These are phyloP conservation scores for Juncus effusus DNA, from an alignment of 176 grass and related monocot species.

Conservation along the genomic window DNA sequence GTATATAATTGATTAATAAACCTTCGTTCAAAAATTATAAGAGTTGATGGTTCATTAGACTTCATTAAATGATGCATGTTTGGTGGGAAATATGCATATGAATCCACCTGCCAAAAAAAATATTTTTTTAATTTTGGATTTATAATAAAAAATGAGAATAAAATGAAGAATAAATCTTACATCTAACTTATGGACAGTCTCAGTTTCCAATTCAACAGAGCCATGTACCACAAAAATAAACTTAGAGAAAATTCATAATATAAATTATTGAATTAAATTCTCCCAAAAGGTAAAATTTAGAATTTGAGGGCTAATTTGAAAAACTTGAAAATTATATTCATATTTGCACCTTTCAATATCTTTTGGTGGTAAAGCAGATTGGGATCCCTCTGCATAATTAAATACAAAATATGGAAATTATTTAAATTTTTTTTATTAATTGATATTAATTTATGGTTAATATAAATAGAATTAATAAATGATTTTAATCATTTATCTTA, in stretches of 20 bases:
- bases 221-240: slow-evolving; percentile 86
- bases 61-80: slow-evolving; percentile 62
- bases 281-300: slow-evolving; percentile 1
- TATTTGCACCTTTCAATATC: slow-evolving; percentile 77
- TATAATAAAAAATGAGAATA: neutral
- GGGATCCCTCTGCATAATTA: slow-evolving; percentile 55
- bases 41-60: slow-evolving; percentile 45
- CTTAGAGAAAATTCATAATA: slow-evolving; percentile 41
- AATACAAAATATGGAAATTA: slow-evolving; percentile 29
- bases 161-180: slow-evolving; percentile 47
- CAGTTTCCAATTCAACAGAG: slow-evolving; percentile 42
- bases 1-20: slow-evolving; percentile 25
- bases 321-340: neutral
- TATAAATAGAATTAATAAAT: neutral
- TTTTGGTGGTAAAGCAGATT: slow-evolving; percentile 68
- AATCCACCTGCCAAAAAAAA: slow-evolving; percentile 64
- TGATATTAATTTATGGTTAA: slow-evolving; percentile 4
- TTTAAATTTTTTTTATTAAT: neutral
- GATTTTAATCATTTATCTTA: neutral
- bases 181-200: slow-evolving; percentile 40
- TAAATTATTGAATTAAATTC: neutral
- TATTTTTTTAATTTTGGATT: slow-evolving; percentile 10
- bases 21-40: slow-evolving; percentile 84
- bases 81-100: slow-evolving; percentile 89
- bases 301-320: neutral